Evolutionary conservation across 768 basidiomycete species (phyloP), one percentile per base, ranked within the genome.

Genomic region (Clavulina sp.): DNA sequence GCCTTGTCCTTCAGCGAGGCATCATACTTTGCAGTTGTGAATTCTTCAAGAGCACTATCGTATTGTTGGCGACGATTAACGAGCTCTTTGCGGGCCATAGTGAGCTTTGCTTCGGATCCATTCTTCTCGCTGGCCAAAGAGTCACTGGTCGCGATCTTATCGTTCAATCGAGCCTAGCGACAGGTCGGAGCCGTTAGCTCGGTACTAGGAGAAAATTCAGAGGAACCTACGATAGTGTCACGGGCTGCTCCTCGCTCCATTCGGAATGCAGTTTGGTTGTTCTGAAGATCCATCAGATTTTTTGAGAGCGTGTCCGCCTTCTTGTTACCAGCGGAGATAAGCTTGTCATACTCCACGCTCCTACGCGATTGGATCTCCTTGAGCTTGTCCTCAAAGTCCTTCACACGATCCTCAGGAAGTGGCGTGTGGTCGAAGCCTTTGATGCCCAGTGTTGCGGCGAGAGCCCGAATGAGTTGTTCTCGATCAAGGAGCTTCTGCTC

Each of bases 401-500:
- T 62, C 19, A 89, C 71, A 61, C 87, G 75, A 36, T 77, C 74
- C 36, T 77, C 72, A 48, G 81, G 80, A 32, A 91, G 69, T 1
- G 80, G 79, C 0, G 77, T 71, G 47, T 77, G 70, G 49, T 75
- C 77, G 61, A 76, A 89, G 0, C 85, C 87, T 48, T 77, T 76
- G 57, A 96, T 79, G 5, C 73, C 70, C 57, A 83, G 69, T 56
- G 77, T 77, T 32, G 76, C 68, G 48, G 78, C 73, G 16, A 87
- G 75, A 46, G 79, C 76, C 9, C 74, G 76, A 51, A 96, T 80
- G 23, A 80, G 67, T 13, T 72, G 69, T 62, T 92, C 89, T 29
- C 92, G 78, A 3, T 79, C 77, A 2, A 62, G 58, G 34, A 91
- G 65, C 24, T 82, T 78, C 43, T 74, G 69, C 50, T 79, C 76